These are phyloP conservation scores for Trypanosoma vivax DNA, from an alignment of 208 protist genomes.

Conservation along the genomic window DNA sequence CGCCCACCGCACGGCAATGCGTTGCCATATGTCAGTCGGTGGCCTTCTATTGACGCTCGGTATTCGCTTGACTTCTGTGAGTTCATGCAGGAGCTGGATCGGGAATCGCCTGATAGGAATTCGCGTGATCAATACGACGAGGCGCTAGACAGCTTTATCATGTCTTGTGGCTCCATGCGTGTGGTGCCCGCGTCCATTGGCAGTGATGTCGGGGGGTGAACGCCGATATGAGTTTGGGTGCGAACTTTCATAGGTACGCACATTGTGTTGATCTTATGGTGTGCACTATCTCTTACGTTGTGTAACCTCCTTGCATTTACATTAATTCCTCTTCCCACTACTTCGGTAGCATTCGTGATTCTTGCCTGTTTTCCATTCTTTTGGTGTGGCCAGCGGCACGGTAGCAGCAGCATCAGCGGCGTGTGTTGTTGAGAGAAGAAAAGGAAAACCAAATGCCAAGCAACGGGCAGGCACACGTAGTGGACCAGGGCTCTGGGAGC, in stretches of 20 bases:
- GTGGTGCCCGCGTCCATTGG: constrained; percentile 12
- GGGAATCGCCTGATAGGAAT: constrained; percentile 14
- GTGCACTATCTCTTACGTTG: too few species aligned
- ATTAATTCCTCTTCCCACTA: too few species aligned
- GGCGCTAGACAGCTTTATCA: constrained; percentile 54
- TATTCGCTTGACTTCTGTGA: constrained; percentile 64
- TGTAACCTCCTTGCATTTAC: too few species aligned
- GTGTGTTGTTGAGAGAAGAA: not conserved
- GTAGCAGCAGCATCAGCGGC: too few species aligned
- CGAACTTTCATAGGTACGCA: too few species aligned
- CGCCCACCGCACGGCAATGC: not conserved
- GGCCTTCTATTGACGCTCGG: constrained; percentile 24
- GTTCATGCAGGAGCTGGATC: constrained; percentile 25
- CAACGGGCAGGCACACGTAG: not conserved
- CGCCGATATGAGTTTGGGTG: too few species aligned
- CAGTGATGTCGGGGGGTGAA: too few species aligned
- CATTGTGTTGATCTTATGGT: too few species aligned
- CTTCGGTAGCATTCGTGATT: not conserved
- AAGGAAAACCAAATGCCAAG: not conserved
- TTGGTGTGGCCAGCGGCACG: too few species aligned
- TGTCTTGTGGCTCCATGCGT: constrained; percentile 42
- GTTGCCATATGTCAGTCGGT: not conserved
- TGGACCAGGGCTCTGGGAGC: too few species aligned
- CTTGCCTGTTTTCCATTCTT: not conserved
- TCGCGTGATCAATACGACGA: constrained; percentile 32